These are phyloP conservation scores for Tuber aestivum DNA, from an alignment of 495 filamentous ascomycete genomes.

Conservation along the genomic window DNA sequence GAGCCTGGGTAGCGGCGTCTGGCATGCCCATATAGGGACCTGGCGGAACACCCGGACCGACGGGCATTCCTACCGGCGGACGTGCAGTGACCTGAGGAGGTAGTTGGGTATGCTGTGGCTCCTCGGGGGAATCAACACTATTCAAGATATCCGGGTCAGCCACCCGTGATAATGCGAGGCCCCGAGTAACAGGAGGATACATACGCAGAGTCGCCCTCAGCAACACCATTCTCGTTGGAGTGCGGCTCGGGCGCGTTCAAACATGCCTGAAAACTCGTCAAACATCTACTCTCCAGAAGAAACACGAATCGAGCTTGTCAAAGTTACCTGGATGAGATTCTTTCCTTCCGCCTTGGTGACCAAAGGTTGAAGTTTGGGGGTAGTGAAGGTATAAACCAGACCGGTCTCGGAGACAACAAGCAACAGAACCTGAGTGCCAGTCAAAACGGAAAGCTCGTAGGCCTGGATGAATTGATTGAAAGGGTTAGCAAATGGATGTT, in stretches of 20 bases:
- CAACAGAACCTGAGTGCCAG: slow-evolving; percentile 93
- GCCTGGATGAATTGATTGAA: slow-evolving; percentile 54
- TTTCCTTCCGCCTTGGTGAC: slow-evolving; percentile 99
- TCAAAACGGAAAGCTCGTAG: slow-evolving; percentile 95
- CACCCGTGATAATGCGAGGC: neutral
- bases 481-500: slow-evolving; percentile 40
- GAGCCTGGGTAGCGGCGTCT: slow-evolving; percentile 49
- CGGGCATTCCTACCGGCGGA: slow-evolving; percentile 51
- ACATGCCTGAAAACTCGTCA: slow-evolving; percentile 62
- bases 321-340: slow-evolving; percentile 92
- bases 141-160: slow-evolving; percentile 17
- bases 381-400: slow-evolving; percentile 98
- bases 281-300: slow-evolving; percentile 19
- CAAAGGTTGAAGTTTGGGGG: slow-evolving; percentile 95
- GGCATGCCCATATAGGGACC: slow-evolving; percentile 50
- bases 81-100: slow-evolving; percentile 52
- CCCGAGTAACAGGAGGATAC: slow-evolving; percentile 8
- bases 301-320: slow-evolving; percentile 9
- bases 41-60: slow-evolving; percentile 49
- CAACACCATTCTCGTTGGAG: slow-evolving; percentile 82
- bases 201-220: slow-evolving; percentile 54
- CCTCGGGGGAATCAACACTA: slow-evolving; percentile 58
- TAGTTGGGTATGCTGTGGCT: slow-evolving; percentile 54
- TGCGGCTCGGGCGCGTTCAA: slow-evolving; percentile 93
- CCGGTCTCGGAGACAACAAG: slow-evolving; percentile 98